Evolutionary conservation across 116 monocot species (phyloP).

Genomic region (Papilionanthe hybrid): DNA sequence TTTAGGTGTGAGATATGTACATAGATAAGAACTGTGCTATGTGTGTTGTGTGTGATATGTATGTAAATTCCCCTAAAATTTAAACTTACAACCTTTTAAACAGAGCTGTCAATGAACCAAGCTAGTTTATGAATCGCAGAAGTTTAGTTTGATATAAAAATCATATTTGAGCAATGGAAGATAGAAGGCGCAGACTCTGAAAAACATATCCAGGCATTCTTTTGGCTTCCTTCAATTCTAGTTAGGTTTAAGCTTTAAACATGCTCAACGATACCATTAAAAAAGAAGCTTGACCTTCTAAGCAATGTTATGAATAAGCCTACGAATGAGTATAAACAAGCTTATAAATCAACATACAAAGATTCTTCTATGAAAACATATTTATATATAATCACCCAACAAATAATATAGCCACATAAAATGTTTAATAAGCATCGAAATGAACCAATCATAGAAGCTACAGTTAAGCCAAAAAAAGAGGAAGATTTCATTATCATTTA

Average conservation of each 20-base stretch:
- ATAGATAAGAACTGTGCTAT: no score
- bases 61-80: no score
- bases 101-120: neutral
- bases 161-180: neutral
- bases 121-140: neutral
- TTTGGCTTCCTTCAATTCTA: neutral
- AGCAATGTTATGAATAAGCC: neutral
- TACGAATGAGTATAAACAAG: neutral
- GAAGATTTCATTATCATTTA: no score
- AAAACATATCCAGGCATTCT: neutral
- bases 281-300: neutral
- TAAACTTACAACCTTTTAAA: neutral
- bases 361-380: no score
- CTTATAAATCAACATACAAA: neutral
- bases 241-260: neutral
- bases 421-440: neutral
- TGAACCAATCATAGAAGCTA: neutral
- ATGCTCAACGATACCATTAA: neutral
- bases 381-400: no score
- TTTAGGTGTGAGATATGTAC: no score
- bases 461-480: neutral
- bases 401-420: neutral
- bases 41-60: no score
- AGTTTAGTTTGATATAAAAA: neutral
- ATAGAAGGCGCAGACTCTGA: neutral